Evolutionary conservation across 306 rosid species (phyloP).

Genomic region (Urtica urens): DNA sequence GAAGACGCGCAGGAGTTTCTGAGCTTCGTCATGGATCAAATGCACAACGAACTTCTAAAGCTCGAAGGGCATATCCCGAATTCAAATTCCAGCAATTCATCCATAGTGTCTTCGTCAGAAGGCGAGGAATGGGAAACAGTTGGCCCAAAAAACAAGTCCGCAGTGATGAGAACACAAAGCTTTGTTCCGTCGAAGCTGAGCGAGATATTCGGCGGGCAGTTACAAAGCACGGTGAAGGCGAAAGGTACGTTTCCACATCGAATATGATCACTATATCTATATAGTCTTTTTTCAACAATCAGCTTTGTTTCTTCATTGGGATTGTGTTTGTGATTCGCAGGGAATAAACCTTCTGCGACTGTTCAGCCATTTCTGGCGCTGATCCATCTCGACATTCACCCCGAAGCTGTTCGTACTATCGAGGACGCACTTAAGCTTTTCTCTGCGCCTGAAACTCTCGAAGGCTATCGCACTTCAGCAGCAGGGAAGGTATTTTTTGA

Average conservation of each 20-base stretch:
- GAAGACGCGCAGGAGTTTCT: conserved; percentile 99
- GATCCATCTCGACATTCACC: conserved; percentile 86
- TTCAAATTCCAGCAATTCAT: conserved; percentile 39
- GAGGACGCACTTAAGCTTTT: conserved; percentile 82
- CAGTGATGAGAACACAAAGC: conserved; percentile 86
- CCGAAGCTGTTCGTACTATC: conserved; percentile 58
- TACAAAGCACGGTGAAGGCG: conserved; percentile 73
- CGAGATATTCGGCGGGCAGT: conserved; percentile 78
- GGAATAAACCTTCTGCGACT: conserved; percentile 59
- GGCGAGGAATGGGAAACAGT: conserved; percentile 99
- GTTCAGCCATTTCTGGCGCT: conserved; percentile 67
- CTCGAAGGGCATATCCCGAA: conserved; percentile 49
- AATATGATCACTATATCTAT: neutral
- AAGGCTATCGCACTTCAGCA: conserved; percentile 69
- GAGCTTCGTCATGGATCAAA: conserved; percentile 82
- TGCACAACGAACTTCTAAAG: conserved; percentile 84
- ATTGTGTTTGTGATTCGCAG: conserved; percentile 22
- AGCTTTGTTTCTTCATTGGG: neutral
- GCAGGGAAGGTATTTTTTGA: conserved; percentile 57
- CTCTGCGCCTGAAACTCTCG: conserved; percentile 84
- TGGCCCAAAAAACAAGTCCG: conserved; percentile 87
- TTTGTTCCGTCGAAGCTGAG: conserved; percentile 72
- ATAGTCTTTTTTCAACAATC: neutral
- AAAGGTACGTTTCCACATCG: conserved; percentile 33
- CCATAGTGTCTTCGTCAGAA: conserved; percentile 68